Conservation (phyloP, 495 filamentous ascomycete genomes). For the Chaetomium cochliodes region DNA sequence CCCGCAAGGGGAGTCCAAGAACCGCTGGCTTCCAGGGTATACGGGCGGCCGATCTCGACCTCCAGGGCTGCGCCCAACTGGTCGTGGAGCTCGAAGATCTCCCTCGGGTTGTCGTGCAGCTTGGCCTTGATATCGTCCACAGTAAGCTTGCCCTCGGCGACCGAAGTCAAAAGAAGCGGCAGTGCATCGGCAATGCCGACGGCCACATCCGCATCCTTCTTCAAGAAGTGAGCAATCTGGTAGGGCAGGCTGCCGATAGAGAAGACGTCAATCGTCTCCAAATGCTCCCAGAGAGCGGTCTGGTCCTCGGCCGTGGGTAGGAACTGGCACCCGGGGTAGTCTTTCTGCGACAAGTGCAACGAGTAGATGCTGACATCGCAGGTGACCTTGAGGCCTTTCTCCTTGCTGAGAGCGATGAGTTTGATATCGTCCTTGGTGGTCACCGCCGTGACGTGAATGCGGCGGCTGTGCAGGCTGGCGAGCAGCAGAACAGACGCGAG, state of each 20-base stretch:
- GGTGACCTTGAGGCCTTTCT: constrained; percentile 79
- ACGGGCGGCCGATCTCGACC: constrained; percentile 69
- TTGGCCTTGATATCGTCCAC: constrained; percentile 69
- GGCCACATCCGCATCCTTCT: constrained; percentile 51
- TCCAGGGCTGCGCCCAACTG: constrained; percentile 72
- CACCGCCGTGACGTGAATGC: constrained; percentile 80
- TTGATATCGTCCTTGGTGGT: constrained; percentile 80
- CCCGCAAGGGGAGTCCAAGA: constrained; percentile 76
- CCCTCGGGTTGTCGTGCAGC: constrained; percentile 78
- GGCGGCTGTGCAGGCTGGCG: constrained; percentile 78
- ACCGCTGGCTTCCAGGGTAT: constrained; percentile 53
- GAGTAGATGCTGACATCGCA: constrained; percentile 81
- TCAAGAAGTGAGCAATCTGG: constrained; percentile 64
- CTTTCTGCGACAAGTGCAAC: constrained; percentile 74
- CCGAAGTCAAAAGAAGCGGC: constrained; percentile 75
- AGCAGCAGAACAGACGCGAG: constrained; percentile 76
- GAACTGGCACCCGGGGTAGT: constrained; percentile 66
- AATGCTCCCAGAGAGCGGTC: constrained; percentile 73
- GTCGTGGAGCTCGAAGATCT: constrained; percentile 84
- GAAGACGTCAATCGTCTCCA: constrained; percentile 78
- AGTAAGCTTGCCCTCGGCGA: constrained; percentile 71
- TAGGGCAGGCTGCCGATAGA: constrained; percentile 80
- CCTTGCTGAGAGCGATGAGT: constrained; percentile 76
- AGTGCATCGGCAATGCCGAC: constrained; percentile 74
- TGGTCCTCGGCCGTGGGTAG: constrained; percentile 72